These are phyloP conservation scores for Capsicum rhomboideum DNA, from an alignment of 257 asterid genomes.

Conservation along the genomic window DNA sequence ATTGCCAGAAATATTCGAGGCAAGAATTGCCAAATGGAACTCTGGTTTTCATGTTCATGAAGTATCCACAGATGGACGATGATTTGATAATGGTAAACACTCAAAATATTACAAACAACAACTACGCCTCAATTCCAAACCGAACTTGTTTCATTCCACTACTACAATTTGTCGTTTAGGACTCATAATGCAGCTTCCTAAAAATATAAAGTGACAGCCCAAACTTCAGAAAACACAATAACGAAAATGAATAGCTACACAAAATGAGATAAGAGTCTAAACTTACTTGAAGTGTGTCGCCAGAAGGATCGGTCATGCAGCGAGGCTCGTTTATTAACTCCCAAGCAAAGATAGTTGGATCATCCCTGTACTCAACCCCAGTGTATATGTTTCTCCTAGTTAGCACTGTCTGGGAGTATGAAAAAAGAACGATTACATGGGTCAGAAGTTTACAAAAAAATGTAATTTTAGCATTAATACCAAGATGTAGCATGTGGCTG, in stretches of 20 bases:
- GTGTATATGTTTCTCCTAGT: conserved; percentile 21
- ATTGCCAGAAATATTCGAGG: neutral
- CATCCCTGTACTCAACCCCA: conserved; percentile 22
- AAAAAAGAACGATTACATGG: neutral
- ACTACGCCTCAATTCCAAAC: neutral
- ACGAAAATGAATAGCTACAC: neutral
- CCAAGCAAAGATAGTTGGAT: conserved; percentile 34
- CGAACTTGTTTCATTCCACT: neutral
- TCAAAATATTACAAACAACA: neutral
- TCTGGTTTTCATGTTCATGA: neutral
- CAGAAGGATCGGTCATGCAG: conserved; percentile 72
- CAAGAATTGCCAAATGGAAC: neutral
- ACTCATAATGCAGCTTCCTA: neutral
- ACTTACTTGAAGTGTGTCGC: conserved; percentile 91
- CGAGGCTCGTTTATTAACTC: conserved; percentile 37
- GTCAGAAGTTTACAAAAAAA: neutral
- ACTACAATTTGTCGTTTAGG: neutral
- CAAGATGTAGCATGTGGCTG: neutral
- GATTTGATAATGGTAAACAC: neutral
- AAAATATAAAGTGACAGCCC: neutral
- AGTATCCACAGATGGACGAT: neutral
- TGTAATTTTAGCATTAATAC: neutral
- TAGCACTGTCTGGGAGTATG: conserved; percentile 13
- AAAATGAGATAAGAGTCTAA: neutral
- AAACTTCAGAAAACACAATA: neutral